Percentiles rank a stretch among this genome's conserved stretches.
Evolutionary conservation across 345 rosid species (phyloP).

Genomic region (Gossypium rotundifolium): DNA sequence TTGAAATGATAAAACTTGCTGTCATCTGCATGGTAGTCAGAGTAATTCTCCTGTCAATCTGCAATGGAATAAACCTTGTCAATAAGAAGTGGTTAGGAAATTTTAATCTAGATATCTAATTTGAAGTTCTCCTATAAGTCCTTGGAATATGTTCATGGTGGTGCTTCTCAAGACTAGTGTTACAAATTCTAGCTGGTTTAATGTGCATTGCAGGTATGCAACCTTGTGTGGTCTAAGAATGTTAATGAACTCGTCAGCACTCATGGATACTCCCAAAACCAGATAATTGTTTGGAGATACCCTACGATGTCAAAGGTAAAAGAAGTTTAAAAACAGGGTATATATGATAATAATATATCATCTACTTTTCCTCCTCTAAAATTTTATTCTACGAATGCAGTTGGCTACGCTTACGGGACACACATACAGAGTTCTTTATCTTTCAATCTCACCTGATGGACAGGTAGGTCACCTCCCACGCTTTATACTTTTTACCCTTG

Average conservation of each 20-base stretch:
- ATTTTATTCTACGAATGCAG: conserved; percentile 36
- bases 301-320: conserved; percentile 95
- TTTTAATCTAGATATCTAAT: not conserved
- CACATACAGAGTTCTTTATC: conserved; percentile 88
- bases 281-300: conserved; percentile 95
- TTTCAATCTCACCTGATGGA: conserved; percentile 98
- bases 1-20: not conserved
- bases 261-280: conserved; percentile 98
- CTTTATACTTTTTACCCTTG: not conserved
- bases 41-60: not conserved
- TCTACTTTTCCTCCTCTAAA: no score
- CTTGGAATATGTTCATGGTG: not conserved
- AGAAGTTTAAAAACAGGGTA: not conserved
- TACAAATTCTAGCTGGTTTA: not conserved
- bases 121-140: not conserved
- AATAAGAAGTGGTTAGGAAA: not conserved
- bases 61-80: not conserved
- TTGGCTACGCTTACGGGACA: conserved; percentile 97
- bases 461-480: conserved; percentile 48
- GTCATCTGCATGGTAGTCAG: not conserved
- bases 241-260: conserved; percentile 98
- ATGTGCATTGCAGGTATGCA: conserved; percentile 63
- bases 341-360: not conserved
- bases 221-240: conserved; percentile 97
- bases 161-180: not conserved